phyloP scores from a whole-genome alignment of 306 rosid genomes.

The Senna siamea region DNA sequence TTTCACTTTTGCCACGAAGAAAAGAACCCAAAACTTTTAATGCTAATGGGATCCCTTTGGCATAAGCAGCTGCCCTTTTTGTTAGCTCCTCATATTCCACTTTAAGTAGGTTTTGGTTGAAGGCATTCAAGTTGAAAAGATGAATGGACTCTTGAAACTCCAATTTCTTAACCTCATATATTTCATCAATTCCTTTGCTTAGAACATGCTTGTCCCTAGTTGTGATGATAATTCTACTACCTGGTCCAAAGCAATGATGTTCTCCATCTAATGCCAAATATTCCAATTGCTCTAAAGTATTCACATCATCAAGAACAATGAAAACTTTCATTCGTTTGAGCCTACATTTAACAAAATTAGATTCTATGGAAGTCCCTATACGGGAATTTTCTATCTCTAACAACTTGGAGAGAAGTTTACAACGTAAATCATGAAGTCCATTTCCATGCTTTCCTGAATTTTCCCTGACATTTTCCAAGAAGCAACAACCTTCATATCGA shows the following conservation, averaged over 20 bases:
- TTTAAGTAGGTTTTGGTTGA: neutral
- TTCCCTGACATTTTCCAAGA: neutral
- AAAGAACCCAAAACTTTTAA: constrained; percentile 28
- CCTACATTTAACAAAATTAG: neutral
- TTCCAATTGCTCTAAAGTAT: neutral
- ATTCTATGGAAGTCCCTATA: neutral
- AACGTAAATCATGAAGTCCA: neutral
- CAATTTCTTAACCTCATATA: constrained; percentile 18
- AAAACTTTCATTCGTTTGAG: neutral
- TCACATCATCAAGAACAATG: constrained; percentile 23
- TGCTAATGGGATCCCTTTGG: constrained; percentile 32
- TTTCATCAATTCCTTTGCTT: neutral
- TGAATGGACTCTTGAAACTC: constrained; percentile 9
- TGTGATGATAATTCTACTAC: constrained; percentile 5
- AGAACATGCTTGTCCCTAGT: neutral
- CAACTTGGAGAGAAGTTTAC: neutral
- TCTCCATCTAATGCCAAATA: neutral
- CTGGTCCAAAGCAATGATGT: neutral
- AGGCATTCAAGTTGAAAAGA: constrained; percentile 29
- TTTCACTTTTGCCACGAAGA: neutral
- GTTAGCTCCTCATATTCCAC: neutral
- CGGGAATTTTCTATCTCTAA: neutral
- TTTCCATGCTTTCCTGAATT: neutral
- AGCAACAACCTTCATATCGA: neutral
- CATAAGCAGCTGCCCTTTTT: neutral